Base-by-base conservation (phyloP, 495 filamentous ascomycete species). In the Venustampulla echinocandica region DNA sequence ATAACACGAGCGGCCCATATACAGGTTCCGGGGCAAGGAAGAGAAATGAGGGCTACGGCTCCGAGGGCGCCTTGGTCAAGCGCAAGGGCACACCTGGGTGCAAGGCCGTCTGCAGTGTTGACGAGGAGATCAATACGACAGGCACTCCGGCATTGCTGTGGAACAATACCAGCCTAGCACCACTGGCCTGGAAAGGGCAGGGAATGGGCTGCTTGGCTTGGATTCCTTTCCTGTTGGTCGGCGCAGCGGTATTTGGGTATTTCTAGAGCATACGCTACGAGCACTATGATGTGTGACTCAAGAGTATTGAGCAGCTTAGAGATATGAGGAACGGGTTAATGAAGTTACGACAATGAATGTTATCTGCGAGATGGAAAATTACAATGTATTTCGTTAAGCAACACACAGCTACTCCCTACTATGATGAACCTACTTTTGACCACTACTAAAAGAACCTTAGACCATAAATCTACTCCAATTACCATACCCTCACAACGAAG, bases 1-100 rank as follows among this genome's bases (percentile, higher is more conserved):
- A 79, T 52, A 90, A 90, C 52, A 69, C 64, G 10, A 64, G 58
- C 40, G 66, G 62, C 4, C 30, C 59, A 10, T 47, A 39, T 41
- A 33, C 4, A 1, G 49, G 49, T 10, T 3, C 10, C n/a, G 34
- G 9, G 1, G 22, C 15, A 15, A 46, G 35, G 24, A 17, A 9
- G 4, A 37, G 33, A 18, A 41, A 42, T 32, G 49, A 56, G 30
- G 23, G 32, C 5, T 11, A 14, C 24, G 44, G 45, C 32, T 44
- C 17, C 13, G 9, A 13, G 3, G 49, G 41, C 2, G 5, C 28
- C 10, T 18, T 52, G 34, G 36, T 49, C 32, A 56, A 42, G 36
- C 49, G 49, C 17, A 52, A 52, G 13, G 49, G 46, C 4, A 25
- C 23, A 1, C 41, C 32, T 6, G 47, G 46, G 1, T 76, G 70